These are phyloP conservation scores for Cerrena zonata DNA, from an alignment of 1,284 basidiomycete genomes.

Conservation along the genomic window DNA sequence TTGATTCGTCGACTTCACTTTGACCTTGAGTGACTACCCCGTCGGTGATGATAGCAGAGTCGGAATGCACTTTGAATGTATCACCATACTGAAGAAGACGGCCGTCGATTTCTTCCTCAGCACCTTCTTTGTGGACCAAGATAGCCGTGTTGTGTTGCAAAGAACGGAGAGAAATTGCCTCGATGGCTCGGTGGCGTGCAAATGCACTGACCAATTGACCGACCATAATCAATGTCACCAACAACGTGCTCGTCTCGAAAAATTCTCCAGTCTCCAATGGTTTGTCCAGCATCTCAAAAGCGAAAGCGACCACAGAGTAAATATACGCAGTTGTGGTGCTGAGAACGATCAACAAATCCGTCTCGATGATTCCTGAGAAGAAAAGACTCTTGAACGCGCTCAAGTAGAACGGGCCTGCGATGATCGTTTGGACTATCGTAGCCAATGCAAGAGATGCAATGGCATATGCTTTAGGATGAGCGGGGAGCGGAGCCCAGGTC, in stretches of 20 bases:
- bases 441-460: constrained; percentile 35
- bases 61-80: constrained; percentile 32
- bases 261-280: constrained; percentile 33
- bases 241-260: constrained; percentile 43
- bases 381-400: constrained; percentile 34
- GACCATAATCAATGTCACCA: constrained; percentile 40
- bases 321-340: constrained; percentile 39
- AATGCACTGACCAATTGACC: constrained; percentile 37
- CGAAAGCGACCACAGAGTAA: constrained; percentile 40
- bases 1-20: constrained; percentile 40
- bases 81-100: constrained; percentile 37
- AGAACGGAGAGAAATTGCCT: constrained; percentile 28
- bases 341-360: constrained; percentile 37
- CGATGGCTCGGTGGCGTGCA: constrained; percentile 35
- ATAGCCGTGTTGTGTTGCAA: constrained; percentile 32
- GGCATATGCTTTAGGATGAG: constrained; percentile 29
- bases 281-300: constrained; percentile 29
- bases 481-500: constrained; percentile 39
- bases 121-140: constrained; percentile 25
- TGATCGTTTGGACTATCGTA: constrained; percentile 35
- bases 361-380: constrained; percentile 37
- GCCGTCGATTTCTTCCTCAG: constrained; percentile 23
- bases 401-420: constrained; percentile 35
- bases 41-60: constrained; percentile 37
- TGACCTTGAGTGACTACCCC: constrained; percentile 34